Evolutionary conservation across 2,329 filamentous ascomycete genomes (phyloP).

Genomic region (Aciculosporium take): DNA sequence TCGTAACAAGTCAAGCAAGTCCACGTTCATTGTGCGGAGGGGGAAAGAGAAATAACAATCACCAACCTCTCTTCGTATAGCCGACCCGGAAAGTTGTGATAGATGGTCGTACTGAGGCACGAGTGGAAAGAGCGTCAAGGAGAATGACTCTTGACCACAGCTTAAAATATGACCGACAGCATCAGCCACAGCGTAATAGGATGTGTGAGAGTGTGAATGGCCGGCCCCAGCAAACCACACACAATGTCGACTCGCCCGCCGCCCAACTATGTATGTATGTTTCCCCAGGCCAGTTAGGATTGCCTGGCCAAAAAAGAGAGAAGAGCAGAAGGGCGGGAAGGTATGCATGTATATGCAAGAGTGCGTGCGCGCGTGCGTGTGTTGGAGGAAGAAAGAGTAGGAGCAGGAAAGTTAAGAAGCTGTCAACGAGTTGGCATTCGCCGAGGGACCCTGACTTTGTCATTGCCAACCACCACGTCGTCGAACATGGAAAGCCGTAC

Average conservation of each 20-base stretch:
- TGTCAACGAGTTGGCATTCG: neutral
- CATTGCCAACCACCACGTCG: conserved; percentile 1
- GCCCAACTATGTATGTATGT: neutral
- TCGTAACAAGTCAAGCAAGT: neutral
- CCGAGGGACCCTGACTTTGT: neutral
- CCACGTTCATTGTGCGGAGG: neutral
- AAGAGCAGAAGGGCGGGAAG: neutral
- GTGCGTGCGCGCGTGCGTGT: neutral
- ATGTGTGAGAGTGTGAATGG: conserved; percentile 6
- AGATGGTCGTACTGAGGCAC: neutral
- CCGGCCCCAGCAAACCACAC: conserved; percentile 5
- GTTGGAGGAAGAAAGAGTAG: neutral
- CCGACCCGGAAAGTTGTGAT: conserved; percentile 2
- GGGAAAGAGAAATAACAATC: conserved; percentile 1
- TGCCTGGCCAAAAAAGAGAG: conserved; percentile 3
- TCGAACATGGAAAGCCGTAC: neutral
- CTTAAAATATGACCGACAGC: neutral
- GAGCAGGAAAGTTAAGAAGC: conserved; percentile 1
- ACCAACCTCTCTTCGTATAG: conserved; percentile 5
- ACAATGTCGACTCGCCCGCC: conserved; percentile 1
- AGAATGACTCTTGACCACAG: neutral
- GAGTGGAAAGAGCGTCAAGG: neutral
- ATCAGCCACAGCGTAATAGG: conserved; percentile 3
- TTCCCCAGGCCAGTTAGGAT: conserved; percentile 2
- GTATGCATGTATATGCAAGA: conserved; percentile 1